Conservation (phyloP, 1,139 yeast genomes). For the Sugiyamaella sp. region DNA sequence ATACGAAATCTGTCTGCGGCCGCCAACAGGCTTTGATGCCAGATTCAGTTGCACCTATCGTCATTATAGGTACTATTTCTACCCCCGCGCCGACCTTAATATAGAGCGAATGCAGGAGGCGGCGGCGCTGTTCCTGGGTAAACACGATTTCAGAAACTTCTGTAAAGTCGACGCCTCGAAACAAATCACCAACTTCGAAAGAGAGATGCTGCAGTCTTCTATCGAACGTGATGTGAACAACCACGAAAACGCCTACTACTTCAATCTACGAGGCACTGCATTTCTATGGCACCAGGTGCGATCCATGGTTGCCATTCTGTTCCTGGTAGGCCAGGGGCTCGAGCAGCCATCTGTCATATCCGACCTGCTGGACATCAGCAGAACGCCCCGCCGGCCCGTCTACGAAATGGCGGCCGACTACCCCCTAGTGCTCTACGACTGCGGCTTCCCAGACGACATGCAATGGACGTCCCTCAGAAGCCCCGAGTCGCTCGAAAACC, state of each 20-base stretch:
- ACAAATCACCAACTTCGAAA: conserved; percentile 74
- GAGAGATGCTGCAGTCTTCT: conserved; percentile 51
- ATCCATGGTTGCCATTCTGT: conserved; percentile 85
- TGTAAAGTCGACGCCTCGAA: conserved; percentile 94
- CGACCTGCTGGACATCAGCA: conserved; percentile 60
- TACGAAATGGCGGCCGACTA: conserved; percentile 91
- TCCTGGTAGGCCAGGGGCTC: conserved; percentile 75
- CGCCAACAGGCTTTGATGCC: conserved; percentile 85
- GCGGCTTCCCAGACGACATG: conserved; percentile 63
- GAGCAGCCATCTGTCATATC: conserved; percentile 64
- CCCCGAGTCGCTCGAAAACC: conserved; percentile 27
- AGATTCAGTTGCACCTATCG: conserved; percentile 83
- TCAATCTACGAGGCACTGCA: conserved; percentile 85
- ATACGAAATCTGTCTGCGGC: conserved; percentile 81
- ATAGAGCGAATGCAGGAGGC: conserved; percentile 70
- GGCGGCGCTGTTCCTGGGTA: conserved; percentile 66
- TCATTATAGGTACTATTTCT: conserved; percentile 83
- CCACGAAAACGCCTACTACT: conserved; percentile 50
- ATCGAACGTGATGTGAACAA: conserved; percentile 32
- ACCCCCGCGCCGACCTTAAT: conserved; percentile 54
- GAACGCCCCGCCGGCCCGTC: conserved; percentile 69
- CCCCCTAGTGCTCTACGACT: conserved; percentile 88
- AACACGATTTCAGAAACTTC: conserved; percentile 89
- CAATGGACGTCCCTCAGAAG: conserved; percentile 56
- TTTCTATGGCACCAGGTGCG: conserved; percentile 98